phyloP scores from a whole-genome alignment of 106 monocot species.

The Dendrobium catenatum region DNA sequence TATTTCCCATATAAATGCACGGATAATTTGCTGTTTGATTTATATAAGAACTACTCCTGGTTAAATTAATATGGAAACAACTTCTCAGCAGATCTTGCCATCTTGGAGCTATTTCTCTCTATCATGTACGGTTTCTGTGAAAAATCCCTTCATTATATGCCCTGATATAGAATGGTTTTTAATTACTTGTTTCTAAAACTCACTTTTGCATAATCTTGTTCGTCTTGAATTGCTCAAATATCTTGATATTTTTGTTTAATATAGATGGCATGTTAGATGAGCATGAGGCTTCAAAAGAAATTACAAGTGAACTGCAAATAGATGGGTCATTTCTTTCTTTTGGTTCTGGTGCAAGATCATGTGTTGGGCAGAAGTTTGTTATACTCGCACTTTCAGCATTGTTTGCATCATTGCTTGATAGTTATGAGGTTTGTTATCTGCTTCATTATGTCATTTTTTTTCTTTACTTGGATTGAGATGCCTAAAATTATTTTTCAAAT shows the following conservation, averaged over 20 bases:
- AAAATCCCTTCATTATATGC: too few species aligned
- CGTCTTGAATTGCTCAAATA: background rate
- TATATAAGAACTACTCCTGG: too few species aligned
- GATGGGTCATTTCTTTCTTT: slow-evolving; percentile 54
- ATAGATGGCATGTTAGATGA: slow-evolving; percentile 6
- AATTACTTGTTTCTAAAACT: background rate
- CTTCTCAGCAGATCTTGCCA: too few species aligned
- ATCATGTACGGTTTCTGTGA: too few species aligned
- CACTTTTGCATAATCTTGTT: background rate
- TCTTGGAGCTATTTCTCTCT: too few species aligned
- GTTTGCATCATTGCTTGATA: slow-evolving; percentile 40
- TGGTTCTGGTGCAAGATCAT: slow-evolving; percentile 56
- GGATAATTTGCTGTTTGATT: too few species aligned
- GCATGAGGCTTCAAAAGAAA: background rate
- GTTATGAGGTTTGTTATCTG: slow-evolving; percentile 42
- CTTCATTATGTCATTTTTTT: background rate
- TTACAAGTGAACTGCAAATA: slow-evolving; percentile 7
- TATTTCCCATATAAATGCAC: too few species aligned
- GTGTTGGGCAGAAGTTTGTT: slow-evolving; percentile 52
- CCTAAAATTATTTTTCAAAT: background rate
- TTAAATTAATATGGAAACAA: too few species aligned
- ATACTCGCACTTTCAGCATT: slow-evolving; percentile 37
- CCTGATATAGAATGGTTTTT: too few species aligned
- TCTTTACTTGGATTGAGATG: background rate
- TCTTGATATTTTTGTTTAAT: background rate